Percentiles rank a stretch among this genome's conserved stretches.
These are phyloP conservation scores for Salinomyces thailandicus DNA, from an alignment of 2,329 filamentous ascomycete species.

Conservation along the genomic window DNA sequence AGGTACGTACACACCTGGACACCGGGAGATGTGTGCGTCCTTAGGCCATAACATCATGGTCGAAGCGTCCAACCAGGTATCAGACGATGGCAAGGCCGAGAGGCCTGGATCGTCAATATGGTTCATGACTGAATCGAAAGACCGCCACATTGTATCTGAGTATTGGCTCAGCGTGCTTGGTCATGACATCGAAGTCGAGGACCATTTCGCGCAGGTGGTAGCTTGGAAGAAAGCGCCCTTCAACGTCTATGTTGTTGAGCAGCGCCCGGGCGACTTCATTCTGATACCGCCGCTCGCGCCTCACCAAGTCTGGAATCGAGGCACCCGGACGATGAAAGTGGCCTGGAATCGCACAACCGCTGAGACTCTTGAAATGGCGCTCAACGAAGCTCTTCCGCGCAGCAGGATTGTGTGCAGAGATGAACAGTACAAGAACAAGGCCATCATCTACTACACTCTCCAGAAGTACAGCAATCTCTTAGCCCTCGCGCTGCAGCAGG, in stretches of 20 bases:
- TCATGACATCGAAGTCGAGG: conserved; percentile 93
- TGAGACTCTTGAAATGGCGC: conserved; percentile 76
- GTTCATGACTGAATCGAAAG: conserved; percentile 98
- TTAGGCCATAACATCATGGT: conserved; percentile 98
- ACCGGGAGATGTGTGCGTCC: conserved; percentile 95
- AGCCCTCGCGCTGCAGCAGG: conserved; percentile 46
- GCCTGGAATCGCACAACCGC: conserved; percentile 95
- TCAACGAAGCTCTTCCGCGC: conserved; percentile 79
- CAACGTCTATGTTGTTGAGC: conserved; percentile 84
- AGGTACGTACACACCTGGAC: conserved; percentile 89
- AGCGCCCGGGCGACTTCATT: conserved; percentile 83
- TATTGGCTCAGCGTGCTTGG: conserved; percentile 89
- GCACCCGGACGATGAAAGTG: conserved; percentile 91
- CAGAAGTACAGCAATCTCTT: conserved; percentile 60
- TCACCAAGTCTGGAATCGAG: conserved; percentile 97
- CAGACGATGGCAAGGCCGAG: conserved; percentile 57
- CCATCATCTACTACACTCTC: conserved; percentile 81
- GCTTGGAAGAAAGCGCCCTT: conserved; percentile 94
- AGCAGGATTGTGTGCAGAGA: conserved; percentile 88
- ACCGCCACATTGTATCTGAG: conserved; percentile 79
- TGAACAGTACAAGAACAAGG: conserved; percentile 98
- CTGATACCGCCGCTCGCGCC: conserved; percentile 85
- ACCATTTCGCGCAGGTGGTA: conserved; percentile 90
- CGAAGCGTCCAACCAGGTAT: conserved; percentile 59
- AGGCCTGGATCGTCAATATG: conserved; percentile 84